These are phyloP conservation scores for Fagus crenata DNA, from an alignment of 306 rosid species.

Conservation along the genomic window DNA sequence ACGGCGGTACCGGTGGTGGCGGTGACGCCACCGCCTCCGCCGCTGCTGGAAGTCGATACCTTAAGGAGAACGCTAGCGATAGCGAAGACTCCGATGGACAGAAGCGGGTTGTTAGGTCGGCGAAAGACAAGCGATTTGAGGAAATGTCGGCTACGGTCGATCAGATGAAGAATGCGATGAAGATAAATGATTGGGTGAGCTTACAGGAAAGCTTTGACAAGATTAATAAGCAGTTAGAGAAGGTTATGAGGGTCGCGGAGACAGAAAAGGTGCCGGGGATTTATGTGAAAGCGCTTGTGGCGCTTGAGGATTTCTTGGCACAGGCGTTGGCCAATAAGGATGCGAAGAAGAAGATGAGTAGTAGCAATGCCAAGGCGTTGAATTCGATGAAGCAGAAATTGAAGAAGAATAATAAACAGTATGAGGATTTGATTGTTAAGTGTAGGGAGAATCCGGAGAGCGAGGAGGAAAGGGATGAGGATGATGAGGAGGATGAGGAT, in stretches of 20 bases:
- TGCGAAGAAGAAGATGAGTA: slow-evolving; percentile 94
- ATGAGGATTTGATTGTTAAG: slow-evolving; percentile 71
- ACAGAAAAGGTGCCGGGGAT: slow-evolving; percentile 68
- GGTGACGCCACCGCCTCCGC: slow-evolving; percentile 36
- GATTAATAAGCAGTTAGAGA: slow-evolving; percentile 90
- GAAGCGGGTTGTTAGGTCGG: slow-evolving; percentile 71
- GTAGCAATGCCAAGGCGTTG: slow-evolving; percentile 94
- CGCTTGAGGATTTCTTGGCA: slow-evolving; percentile 76
- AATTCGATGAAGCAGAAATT: slow-evolving; percentile 96
- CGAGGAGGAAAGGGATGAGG: slow-evolving; percentile 67
- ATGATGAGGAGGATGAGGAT: slow-evolving; percentile 52
- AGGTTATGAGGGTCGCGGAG: slow-evolving; percentile 88
- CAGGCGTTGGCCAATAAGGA: slow-evolving; percentile 96
- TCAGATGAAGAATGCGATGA: slow-evolving; percentile 95
- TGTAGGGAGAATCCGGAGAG: slow-evolving; percentile 83
- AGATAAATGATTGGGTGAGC: slow-evolving; percentile 96
- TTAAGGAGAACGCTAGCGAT: slow-evolving; percentile 46
- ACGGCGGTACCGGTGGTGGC: not conserved
- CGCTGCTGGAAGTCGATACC: slow-evolving; percentile 39
- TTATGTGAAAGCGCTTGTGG: slow-evolving; percentile 82
- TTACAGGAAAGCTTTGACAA: slow-evolving; percentile 93
- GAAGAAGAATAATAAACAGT: slow-evolving; percentile 90
- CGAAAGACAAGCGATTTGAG: slow-evolving; percentile 86
- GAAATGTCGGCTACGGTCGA: slow-evolving; percentile 81
- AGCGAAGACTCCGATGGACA: slow-evolving; percentile 73